These are phyloP conservation scores for Camillea tinctor DNA, from an alignment of 2,329 filamentous ascomycete genomes.

Conservation along the genomic window DNA sequence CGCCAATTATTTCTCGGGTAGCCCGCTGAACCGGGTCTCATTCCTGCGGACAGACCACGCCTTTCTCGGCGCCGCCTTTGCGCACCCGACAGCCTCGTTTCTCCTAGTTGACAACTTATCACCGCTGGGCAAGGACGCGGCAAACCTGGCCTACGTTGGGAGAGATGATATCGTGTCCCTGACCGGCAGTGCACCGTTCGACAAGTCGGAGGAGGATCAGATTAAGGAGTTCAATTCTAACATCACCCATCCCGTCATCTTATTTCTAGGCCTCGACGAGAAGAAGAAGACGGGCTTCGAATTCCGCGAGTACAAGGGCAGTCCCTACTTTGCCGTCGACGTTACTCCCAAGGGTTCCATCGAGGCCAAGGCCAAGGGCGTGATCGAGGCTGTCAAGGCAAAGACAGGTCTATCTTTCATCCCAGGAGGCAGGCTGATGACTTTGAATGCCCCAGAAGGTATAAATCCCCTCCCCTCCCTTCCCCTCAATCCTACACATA, in stretches of 20 bases:
- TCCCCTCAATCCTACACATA: not conserved
- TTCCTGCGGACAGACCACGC: slow-evolving; percentile 69
- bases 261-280: slow-evolving; percentile 86
- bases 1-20: slow-evolving; percentile 81
- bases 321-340: slow-evolving; percentile 86
- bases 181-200: slow-evolving; percentile 71
- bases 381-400: slow-evolving; percentile 58
- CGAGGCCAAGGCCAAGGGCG: slow-evolving; percentile 59
- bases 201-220: slow-evolving; percentile 67
- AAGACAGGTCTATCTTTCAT: slow-evolving; percentile 64
- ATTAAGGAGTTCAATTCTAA: slow-evolving; percentile 73
- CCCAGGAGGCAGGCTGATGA: slow-evolving; percentile 50
- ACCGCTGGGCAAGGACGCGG: slow-evolving; percentile 63
- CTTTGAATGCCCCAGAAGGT: slow-evolving; percentile 48
- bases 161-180: slow-evolving; percentile 69
- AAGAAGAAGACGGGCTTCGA: slow-evolving; percentile 46
- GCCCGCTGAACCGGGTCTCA: slow-evolving; percentile 74
- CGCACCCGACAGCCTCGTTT: slow-evolving; percentile 66
- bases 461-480: slow-evolving; percentile 10
- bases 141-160: slow-evolving; percentile 65
- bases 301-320: slow-evolving; percentile 72
- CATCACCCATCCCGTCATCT: slow-evolving; percentile 64
- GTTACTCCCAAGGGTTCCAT: slow-evolving; percentile 70
- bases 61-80: slow-evolving; percentile 69
- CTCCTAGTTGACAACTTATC: slow-evolving; percentile 76